Conservation (phyloP, 352 stramenopile genomes). For the Phytophthora hibernalis region DNA sequence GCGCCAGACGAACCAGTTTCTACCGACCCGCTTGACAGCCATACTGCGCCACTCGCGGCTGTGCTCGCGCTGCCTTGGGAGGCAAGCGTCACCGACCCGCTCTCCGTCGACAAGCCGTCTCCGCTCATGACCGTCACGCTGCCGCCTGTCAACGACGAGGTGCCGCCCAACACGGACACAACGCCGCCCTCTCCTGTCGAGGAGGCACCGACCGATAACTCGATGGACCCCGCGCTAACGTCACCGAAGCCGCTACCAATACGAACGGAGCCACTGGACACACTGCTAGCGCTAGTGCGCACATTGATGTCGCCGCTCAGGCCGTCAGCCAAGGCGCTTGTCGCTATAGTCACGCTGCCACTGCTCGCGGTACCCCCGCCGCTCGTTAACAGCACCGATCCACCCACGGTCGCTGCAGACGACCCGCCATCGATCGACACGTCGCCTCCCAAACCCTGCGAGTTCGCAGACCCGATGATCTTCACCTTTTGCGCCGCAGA, state of each 20-base stretch:
- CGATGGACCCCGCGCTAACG: constrained; percentile 29
- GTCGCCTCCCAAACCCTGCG: too few species aligned
- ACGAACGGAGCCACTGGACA: too few species aligned
- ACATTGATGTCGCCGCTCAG: too few species aligned
- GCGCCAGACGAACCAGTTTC: constrained; percentile 24
- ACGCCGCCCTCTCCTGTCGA: constrained; percentile 26
- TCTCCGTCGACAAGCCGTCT: constrained; percentile 13
- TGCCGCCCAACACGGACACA: constrained; percentile 29
- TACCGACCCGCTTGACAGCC: constrained; percentile 25
- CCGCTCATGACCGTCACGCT: constrained; percentile 31
- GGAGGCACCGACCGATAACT: constrained; percentile 38
- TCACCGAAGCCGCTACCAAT: constrained; percentile 29
- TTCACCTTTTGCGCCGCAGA: too few species aligned
- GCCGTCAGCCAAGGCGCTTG: too few species aligned
- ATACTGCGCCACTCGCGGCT: constrained; percentile 20
- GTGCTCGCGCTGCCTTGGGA: constrained; percentile 11
- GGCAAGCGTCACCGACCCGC: constrained; percentile 23
- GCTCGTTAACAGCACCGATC: too few species aligned
- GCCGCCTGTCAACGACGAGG: constrained; percentile 30
- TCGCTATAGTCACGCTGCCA: too few species aligned
- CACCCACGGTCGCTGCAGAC: too few species aligned
- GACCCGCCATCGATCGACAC: too few species aligned
- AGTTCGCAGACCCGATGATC: too few species aligned
- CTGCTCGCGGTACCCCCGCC: too few species aligned
- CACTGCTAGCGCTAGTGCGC: too few species aligned